Percentiles rank a stretch among this genome's conserved stretches.
These are phyloP conservation scores for Leccinellum luteum DNA, from an alignment of 768 basidiomycete species.

Conservation along the genomic window DNA sequence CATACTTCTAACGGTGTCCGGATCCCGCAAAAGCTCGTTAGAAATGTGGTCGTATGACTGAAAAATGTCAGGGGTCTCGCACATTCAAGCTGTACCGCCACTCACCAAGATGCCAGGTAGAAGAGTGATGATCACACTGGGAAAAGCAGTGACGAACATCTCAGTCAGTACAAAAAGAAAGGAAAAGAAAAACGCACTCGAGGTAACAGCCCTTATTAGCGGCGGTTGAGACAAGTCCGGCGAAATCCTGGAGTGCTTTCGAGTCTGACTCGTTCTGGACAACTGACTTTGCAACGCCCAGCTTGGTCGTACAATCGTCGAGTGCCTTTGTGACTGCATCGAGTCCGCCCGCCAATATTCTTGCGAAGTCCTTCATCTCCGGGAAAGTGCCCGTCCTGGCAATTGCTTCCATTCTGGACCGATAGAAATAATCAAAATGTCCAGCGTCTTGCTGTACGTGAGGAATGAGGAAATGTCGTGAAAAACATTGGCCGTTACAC, in stretches of 20 bases:
- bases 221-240: neutral
- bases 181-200: neutral
- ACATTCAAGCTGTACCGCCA: no score
- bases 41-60: slow-evolving; percentile 4
- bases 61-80: neutral
- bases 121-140: slow-evolving; percentile 1
- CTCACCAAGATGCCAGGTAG: slow-evolving; percentile 7
- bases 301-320: neutral
- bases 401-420: neutral
- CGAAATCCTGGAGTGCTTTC: neutral
- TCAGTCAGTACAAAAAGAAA: neutral
- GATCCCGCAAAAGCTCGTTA: neutral
- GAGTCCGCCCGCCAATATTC: neutral
- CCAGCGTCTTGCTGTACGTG: slow-evolving; percentile 1
- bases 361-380: neutral
- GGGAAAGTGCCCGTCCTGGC: neutral
- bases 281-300: neutral
- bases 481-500: neutral
- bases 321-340: neutral
- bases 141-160: neutral
- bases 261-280: neutral
- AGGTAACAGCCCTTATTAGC: slow-evolving; percentile 4
- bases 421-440: slow-evolving; percentile 5
- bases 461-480: neutral
- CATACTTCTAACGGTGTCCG: slow-evolving; percentile 4